Evolutionary conservation across 306 rosid species (phyloP).

Genomic region (Glycyrrhiza uralensis): DNA sequence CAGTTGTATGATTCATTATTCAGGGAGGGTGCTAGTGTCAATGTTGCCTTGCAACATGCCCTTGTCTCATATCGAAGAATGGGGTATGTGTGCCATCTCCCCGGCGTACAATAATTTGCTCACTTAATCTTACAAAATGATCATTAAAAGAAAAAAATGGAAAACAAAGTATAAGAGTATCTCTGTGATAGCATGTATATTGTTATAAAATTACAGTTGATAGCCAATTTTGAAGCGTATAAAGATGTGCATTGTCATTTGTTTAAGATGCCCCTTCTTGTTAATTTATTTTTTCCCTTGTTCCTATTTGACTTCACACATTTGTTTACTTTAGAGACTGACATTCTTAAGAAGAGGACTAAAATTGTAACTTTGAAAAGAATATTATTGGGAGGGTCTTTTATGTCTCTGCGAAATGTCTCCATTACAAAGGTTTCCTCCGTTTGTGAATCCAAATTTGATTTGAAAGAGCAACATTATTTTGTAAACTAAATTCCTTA

Average conservation of each 20-base stretch:
- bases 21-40: slow-evolving; percentile 65
- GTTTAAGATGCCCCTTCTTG: background rate
- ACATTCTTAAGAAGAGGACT: background rate
- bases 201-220: slow-evolving; percentile 20
- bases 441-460: background rate
- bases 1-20: slow-evolving; percentile 74
- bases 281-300: background rate
- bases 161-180: slow-evolving; percentile 10
- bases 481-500: background rate
- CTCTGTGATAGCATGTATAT: slow-evolving; percentile 8
- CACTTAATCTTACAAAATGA: slow-evolving; percentile 17
- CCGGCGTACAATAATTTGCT: slow-evolving; percentile 45
- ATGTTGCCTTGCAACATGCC: slow-evolving; percentile 76
- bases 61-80: slow-evolving; percentile 75
- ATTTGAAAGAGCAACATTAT: background rate
- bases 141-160: background rate
- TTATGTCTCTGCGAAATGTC: background rate
- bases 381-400: background rate
- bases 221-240: slow-evolving; percentile 61
- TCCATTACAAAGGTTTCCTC: background rate
- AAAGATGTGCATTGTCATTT: slow-evolving; percentile 9
- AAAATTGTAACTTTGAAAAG: background rate
- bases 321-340: background rate
- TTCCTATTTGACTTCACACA: background rate
- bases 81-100: slow-evolving; percentile 87